These are phyloP conservation scores for Diaporthe humulicola DNA, from an alignment of 2,329 filamentous ascomycete genomes.

Conservation along the genomic window DNA sequence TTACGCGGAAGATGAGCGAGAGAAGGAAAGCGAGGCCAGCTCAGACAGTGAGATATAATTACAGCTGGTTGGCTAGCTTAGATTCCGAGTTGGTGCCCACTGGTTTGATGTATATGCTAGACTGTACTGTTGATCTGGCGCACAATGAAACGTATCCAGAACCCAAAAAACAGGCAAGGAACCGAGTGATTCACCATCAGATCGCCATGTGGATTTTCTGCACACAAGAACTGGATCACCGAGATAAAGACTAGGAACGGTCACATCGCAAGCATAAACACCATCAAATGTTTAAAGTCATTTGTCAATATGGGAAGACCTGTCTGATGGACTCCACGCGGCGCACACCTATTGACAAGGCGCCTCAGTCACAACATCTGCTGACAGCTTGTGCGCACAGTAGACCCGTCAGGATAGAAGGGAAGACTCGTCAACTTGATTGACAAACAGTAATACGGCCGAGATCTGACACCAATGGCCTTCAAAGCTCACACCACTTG, in stretches of 20 bases:
- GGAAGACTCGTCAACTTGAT: neutral
- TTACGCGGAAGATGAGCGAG: neutral
- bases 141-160: neutral
- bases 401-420: too few relatives aligned
- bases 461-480: neutral
- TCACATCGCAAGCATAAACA: neutral
- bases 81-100: neutral
- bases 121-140: neutral
- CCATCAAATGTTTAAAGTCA: neutral
- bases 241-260: neutral
- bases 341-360: neutral
- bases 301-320: neutral
- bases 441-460: neutral
- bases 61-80: neutral
- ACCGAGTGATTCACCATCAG: neutral
- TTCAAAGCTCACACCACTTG: neutral
- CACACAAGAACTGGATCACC: neutral
- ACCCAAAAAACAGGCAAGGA: neutral
- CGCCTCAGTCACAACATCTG: neutral
- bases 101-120: neutral
- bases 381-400: neutral
- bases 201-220: neutral
- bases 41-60: neutral
- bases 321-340: neutral
- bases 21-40: neutral